These are phyloP conservation scores for Aureobasidium leucospermi DNA, from an alignment of 2,329 filamentous ascomycete genomes.

Conservation along the genomic window DNA sequence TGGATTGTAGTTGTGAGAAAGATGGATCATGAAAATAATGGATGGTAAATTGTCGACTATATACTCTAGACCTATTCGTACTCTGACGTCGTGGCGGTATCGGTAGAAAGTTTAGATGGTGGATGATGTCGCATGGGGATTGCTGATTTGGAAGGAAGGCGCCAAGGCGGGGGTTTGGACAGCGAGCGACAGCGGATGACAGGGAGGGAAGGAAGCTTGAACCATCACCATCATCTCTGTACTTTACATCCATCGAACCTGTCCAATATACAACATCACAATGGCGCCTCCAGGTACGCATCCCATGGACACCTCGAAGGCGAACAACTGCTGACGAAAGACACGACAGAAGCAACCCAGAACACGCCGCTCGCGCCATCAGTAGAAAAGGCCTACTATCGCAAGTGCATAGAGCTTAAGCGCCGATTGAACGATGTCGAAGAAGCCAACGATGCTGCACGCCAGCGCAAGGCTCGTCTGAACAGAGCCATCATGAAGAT, in stretches of 20 bases:
- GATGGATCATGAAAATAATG: neutral
- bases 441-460: slow-evolving; percentile 77
- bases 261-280: neutral
- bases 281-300: slow-evolving; percentile 6
- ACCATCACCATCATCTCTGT: neutral
- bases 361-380: slow-evolving; percentile 64
- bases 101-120: neutral
- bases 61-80: neutral
- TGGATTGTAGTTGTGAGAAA: neutral
- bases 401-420: slow-evolving; percentile 93
- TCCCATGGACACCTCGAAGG: neutral
- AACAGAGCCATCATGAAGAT: slow-evolving; percentile 85
- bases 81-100: neutral
- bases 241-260: neutral
- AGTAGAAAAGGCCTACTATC: slow-evolving; percentile 90
- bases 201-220: neutral
- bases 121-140: neutral
- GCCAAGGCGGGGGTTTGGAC: neutral
- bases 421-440: slow-evolving; percentile 88
- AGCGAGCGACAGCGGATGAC: neutral
- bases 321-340: neutral
- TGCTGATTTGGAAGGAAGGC: neutral
- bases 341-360: slow-evolving; percentile 14
- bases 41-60: neutral
- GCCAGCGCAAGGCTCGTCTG: slow-evolving; percentile 69